These are phyloP conservation scores for Byssothecium circinans DNA, from an alignment of 2,329 filamentous ascomycete genomes.

Conservation along the genomic window DNA sequence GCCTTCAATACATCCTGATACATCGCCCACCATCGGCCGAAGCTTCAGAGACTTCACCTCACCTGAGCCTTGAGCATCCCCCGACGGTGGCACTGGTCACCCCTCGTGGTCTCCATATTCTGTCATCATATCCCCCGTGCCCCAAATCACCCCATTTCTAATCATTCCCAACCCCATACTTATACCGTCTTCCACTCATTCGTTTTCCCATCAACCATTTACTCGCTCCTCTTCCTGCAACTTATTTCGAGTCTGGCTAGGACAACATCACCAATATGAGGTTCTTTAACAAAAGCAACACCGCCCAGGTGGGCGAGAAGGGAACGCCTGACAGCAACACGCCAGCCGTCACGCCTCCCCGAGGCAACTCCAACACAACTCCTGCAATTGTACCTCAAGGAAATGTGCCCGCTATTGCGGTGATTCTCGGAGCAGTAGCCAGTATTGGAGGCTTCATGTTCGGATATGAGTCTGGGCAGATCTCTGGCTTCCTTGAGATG, in stretches of 20 bases:
- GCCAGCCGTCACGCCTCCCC: constrained; percentile 27
- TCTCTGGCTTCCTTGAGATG: constrained; percentile 40
- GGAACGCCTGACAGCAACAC: constrained; percentile 28
- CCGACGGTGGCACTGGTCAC: not conserved
- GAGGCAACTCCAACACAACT: constrained; percentile 20
- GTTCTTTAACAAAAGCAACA: constrained; percentile 23
- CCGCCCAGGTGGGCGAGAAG: constrained; percentile 23
- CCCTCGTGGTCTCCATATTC: not conserved
- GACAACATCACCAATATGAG: constrained; percentile 15
- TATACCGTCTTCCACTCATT: not conserved
- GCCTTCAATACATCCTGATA: not conserved
- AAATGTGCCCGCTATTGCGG: constrained; percentile 28
- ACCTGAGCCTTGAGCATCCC: not conserved
- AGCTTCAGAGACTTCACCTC: not conserved
- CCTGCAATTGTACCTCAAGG: constrained; percentile 17
- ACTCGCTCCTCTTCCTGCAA: not conserved
- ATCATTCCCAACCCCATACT: not conserved
- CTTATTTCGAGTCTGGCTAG: not conserved
- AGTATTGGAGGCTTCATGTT: constrained; percentile 43
- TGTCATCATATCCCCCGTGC: not conserved
- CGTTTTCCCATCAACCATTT: not conserved
- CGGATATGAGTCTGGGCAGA: constrained; percentile 33
- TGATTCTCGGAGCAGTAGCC: constrained; percentile 34
- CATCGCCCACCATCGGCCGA: not conserved
- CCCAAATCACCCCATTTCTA: constrained; percentile 1